Evolutionary conservation across 768 basidiomycete genomes (phyloP), one percentile per base, ranked within the genome.

Genomic region (Epithele typhae): DNA sequence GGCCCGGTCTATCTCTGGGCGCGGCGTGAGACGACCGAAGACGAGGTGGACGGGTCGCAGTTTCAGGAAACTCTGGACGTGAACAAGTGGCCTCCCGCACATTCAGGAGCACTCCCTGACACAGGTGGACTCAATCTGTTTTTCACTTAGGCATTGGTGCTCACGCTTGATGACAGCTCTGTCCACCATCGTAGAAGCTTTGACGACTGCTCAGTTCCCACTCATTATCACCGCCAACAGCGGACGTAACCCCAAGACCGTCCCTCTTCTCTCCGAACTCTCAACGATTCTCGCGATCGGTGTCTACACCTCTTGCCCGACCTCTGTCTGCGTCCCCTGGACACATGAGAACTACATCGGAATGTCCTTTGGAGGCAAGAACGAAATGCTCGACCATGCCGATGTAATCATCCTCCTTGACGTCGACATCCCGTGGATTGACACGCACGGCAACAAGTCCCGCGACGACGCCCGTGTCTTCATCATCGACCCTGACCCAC

Each of bases 1-100:
- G 84, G 86, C 0, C 86, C 86, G 0, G 82, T 84, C 1, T 87
- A 88, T 59, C 68, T 86, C 6, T 87, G 82, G 81, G 82, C 75
- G 12, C 72, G 82, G 14, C 72, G 86, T 21, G 86, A 87, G 57
- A 72, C 74, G 0, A 79, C 82, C 71, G 84, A 88, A 56, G 74
- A 84, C 59, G 78, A 82, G 57, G 60, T 86, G n/a, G 69, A 76
- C n/a, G 43, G 64, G 4, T 53, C 63, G 3, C 44, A 62, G 3
- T 51, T 78, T 11, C 58, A 67, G 15, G 52, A 63, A 3, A 45
- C 64, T 10, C 53, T 67, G 0, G 55, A 57, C n/a, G n/a, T n/a
- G n/a, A n/a, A n/a, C n/a, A n/a, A n/a, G n/a, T 84, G 82, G 81
- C 76, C 81, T 0, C 45, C 78, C 0, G 48, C 84, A 12, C 70